Percentiles rank a stretch among this genome's conserved stretches.
These are phyloP conservation scores for Xylariaceae sp. DNA, from an alignment of 2,329 filamentous ascomycete species.

Conservation along the genomic window DNA sequence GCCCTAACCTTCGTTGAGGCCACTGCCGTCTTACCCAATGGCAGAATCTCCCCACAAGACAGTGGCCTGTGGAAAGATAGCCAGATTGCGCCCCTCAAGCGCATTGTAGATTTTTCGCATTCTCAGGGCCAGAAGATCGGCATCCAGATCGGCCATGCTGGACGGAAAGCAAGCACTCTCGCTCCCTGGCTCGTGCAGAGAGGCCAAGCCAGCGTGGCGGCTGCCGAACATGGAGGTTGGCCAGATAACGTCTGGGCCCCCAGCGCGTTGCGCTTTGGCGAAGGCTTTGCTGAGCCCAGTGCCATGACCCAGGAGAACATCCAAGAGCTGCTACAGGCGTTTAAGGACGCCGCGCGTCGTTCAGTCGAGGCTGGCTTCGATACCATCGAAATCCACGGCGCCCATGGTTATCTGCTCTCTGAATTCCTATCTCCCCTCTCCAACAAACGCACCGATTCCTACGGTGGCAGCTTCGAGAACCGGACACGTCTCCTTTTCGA, in stretches of 20 bases:
- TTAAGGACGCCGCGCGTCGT: slow-evolving; percentile 33
- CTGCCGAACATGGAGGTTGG: slow-evolving; percentile 36
- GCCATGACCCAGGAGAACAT: slow-evolving; percentile 50
- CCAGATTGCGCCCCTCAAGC: slow-evolving; percentile 69
- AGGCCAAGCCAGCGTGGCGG: slow-evolving; percentile 34
- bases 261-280: slow-evolving; percentile 55
- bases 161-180: slow-evolving; percentile 60
- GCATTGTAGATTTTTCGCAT: slow-evolving; percentile 74
- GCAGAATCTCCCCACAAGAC: slow-evolving; percentile 79
- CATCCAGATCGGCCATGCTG: slow-evolving; percentile 80
- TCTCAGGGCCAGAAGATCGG: slow-evolving; percentile 71
- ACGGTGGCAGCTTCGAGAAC: slow-evolving; percentile 69
- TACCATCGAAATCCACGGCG: slow-evolving; percentile 69
- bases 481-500: slow-evolving; percentile 66
- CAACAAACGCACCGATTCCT: slow-evolving; percentile 65
- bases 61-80: slow-evolving; percentile 78
- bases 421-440: slow-evolving; percentile 65
- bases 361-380: slow-evolving; percentile 54
- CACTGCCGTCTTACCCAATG: slow-evolving; percentile 68
- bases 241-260: slow-evolving; percentile 43
- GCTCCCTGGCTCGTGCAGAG: slow-evolving; percentile 62
- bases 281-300: slow-evolving; percentile 51
- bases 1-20: slow-evolving; percentile 75
- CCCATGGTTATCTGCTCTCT: slow-evolving; percentile 74
- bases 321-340: slow-evolving; percentile 32